A percentile compares a stretch with the other conserved stretches of the same genome.
Conservation (phyloP, 2,329 filamentous ascomycete genomes). For the Boeremia exigua region DNA sequence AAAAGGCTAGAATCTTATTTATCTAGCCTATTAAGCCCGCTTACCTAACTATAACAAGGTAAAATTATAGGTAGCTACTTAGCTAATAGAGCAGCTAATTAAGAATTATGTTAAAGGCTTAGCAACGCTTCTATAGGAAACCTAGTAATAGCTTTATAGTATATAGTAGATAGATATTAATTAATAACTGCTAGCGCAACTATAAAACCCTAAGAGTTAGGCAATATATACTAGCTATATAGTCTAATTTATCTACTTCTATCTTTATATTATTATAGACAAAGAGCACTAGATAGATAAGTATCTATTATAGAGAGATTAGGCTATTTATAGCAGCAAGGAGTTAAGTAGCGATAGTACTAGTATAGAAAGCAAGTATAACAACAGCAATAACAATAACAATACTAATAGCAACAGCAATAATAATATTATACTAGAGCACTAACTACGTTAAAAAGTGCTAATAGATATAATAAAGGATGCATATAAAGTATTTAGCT, state of each 20-base stretch:
- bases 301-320: not conserved
- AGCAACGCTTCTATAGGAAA: not conserved
- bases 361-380: not conserved
- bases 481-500: not conserved
- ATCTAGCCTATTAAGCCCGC: no score
- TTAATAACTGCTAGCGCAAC: no score
- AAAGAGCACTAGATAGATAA: not conserved
- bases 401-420: constrained; percentile 6
- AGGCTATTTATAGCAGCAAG: not conserved
- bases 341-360: not conserved
- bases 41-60: no score
- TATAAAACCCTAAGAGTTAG: constrained; percentile 1
- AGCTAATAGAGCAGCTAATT: no score
- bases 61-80: no score
- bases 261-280: constrained; percentile 6
- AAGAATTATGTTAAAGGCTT: no score
- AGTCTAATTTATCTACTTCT: constrained; percentile 12
- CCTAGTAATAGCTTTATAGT: no score
- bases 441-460: no score
- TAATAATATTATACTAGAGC: no score
- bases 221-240: constrained; percentile 18
- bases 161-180: no score
- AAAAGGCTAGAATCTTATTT: no score
- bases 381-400: not conserved
- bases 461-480: not conserved